Conservation (phyloP, 106 monocot species). For the Dendrobium huoshanense region DNA sequence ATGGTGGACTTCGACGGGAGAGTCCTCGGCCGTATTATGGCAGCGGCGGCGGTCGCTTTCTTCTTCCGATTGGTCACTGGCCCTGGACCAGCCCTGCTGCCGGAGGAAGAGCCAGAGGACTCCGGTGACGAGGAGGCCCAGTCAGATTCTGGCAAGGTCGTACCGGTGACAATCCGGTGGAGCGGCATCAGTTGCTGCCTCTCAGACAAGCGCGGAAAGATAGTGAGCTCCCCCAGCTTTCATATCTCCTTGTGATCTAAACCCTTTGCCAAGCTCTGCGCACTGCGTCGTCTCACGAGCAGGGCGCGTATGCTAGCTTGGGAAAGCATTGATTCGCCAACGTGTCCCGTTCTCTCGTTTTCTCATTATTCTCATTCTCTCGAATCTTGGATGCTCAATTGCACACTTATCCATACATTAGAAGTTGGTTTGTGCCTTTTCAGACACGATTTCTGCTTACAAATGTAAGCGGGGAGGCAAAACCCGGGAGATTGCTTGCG, state of each 20-base stretch:
- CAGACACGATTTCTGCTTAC: slow-evolving; percentile 77
- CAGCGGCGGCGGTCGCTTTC: slow-evolving; percentile 56
- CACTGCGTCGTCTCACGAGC: not conserved
- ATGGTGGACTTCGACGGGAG: slow-evolving; percentile 28
- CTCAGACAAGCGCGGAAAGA: slow-evolving; percentile 56
- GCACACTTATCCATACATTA: not conserved
- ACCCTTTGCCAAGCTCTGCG: not conserved
- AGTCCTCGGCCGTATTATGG: slow-evolving; percentile 41
- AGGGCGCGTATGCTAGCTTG: not conserved
- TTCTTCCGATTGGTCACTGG: slow-evolving; percentile 42
- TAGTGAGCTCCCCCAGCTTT: slow-evolving; percentile 20
- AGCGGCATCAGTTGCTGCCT: slow-evolving; percentile 55
- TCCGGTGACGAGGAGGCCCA: slow-evolving; percentile 25
- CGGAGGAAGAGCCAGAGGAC: slow-evolving; percentile 27
- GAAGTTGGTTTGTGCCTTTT: not conserved
- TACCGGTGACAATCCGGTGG: slow-evolving; percentile 64
- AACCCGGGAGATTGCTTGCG: slow-evolving; percentile 81
- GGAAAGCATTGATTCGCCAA: not conserved
- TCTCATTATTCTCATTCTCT: not conserved
- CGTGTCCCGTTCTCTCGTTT: not conserved
- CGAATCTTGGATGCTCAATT: not conserved
- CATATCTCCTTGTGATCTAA: not conserved
- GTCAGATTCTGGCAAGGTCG: slow-evolving; percentile 15
- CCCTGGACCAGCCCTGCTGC: slow-evolving; percentile 30
- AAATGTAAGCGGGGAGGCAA: slow-evolving; percentile 86